phyloP scores from a whole-genome alignment of 2,329 filamentous ascomycete species.

The Parafenestella ontariensis region DNA sequence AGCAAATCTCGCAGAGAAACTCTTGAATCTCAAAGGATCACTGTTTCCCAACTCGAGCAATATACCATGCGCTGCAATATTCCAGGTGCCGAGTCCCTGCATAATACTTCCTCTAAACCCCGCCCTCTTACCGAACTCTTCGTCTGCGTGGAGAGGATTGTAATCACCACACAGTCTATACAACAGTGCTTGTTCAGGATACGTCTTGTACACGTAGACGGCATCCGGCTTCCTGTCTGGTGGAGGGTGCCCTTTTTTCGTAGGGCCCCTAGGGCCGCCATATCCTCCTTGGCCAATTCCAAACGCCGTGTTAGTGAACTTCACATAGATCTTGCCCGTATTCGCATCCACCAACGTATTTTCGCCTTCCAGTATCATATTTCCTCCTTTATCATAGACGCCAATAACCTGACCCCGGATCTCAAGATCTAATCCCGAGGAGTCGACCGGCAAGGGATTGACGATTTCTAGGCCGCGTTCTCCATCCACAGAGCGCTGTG shows the following conservation, averaged over 20 bases:
- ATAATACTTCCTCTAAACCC: conserved; percentile 58
- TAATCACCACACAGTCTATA: conserved; percentile 59
- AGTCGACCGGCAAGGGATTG: conserved; percentile 46
- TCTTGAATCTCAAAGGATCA: conserved; percentile 51
- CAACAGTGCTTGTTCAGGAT: conserved; percentile 50
- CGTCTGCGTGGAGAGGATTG: conserved; percentile 57
- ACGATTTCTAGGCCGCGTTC: conserved; percentile 52
- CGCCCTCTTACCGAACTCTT: conserved; percentile 51
- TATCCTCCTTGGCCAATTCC: conserved; percentile 58
- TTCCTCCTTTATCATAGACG: conserved; percentile 54
- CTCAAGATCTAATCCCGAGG: conserved; percentile 49
- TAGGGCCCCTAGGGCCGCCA: conserved; percentile 52
- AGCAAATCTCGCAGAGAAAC: conserved; percentile 56
- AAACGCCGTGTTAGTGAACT: conserved; percentile 52
- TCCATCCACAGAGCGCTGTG: conserved; percentile 53
- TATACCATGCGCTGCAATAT: conserved; percentile 55
- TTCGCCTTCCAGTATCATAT: conserved; percentile 54
- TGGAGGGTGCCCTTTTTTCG: conserved; percentile 39
- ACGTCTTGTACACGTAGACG: conserved; percentile 49
- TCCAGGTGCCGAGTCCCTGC: conserved; percentile 58
- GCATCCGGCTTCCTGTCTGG: conserved; percentile 50
- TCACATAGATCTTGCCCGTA: conserved; percentile 49
- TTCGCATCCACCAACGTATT: conserved; percentile 51
- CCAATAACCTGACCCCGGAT: conserved; percentile 52
- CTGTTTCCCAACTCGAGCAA: conserved; percentile 51